Percentiles rank a stretch among this genome's conserved stretches.
Conservation (phyloP, 148 eudicot genomes). For the Rhododendron molle region DNA sequence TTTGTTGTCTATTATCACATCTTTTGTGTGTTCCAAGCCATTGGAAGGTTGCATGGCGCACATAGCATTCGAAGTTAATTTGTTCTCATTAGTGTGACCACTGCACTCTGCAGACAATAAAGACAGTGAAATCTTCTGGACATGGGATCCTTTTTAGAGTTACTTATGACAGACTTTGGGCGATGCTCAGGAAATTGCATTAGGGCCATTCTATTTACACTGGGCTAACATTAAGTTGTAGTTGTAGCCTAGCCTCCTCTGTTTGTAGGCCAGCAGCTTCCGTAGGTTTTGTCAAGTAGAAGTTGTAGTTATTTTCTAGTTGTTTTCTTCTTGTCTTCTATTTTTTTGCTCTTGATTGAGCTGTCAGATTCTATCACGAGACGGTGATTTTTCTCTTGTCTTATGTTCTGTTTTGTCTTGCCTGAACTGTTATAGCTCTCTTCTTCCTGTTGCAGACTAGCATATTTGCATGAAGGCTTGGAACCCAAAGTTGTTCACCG, state of each 20-base stretch:
- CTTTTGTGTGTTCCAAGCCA: background rate
- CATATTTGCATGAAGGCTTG: conserved; percentile 92
- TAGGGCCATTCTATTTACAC: background rate
- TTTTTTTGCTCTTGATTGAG: background rate
- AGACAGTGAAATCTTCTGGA: background rate
- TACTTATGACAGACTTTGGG: background rate
- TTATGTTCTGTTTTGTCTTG: background rate
- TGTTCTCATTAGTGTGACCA: background rate
- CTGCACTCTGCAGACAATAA: background rate
- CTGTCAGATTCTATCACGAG: background rate
- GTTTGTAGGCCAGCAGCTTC: background rate
- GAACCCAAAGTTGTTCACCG: conserved; percentile 99
- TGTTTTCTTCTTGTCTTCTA: background rate
- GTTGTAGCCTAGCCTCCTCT: background rate
- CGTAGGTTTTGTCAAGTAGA: background rate
- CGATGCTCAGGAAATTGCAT: background rate
- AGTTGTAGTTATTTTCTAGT: background rate
- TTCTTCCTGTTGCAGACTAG: conserved; percentile 44
- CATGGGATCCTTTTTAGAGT: background rate
- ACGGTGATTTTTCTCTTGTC: background rate
- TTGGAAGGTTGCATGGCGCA: background rate
- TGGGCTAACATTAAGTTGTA: background rate
- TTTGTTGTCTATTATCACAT: background rate
- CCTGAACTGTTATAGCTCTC: background rate
- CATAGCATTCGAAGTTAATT: background rate